Conservation (phyloP, 306 rosid genomes). For the Clitoria ternatea region DNA sequence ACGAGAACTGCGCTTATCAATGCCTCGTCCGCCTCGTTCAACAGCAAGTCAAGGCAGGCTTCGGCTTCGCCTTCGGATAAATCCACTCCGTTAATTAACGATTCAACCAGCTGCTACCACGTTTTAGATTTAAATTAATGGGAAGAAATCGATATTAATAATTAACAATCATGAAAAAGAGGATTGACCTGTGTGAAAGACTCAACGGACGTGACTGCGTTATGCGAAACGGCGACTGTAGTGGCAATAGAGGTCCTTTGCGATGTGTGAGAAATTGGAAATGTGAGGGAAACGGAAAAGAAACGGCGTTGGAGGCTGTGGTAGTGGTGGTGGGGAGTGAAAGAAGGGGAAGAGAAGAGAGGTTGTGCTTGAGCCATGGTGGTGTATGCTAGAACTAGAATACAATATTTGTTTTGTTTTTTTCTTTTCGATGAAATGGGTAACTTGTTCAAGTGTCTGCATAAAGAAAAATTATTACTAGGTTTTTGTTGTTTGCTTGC, state of each 20-base stretch:
- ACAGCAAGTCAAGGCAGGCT: constrained; percentile 57
- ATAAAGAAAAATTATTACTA: too few relatives aligned
- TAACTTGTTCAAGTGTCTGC: too few relatives aligned
- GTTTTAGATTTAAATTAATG: not conserved
- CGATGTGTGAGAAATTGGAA: not conserved
- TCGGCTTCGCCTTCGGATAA: constrained; percentile 73
- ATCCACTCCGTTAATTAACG: constrained; percentile 57
- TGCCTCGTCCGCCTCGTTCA: constrained; percentile 65
- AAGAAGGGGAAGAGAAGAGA: constrained; percentile 16
- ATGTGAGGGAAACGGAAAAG: not conserved
- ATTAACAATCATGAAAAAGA: not conserved
- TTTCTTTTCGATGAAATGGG: too few relatives aligned
- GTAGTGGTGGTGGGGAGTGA: not conserved
- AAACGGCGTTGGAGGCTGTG: not conserved
- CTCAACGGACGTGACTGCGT: not conserved
- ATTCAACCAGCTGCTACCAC: constrained; percentile 58
- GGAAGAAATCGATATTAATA: not conserved
- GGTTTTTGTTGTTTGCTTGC: too few relatives aligned
- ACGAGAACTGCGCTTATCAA: constrained; percentile 88
- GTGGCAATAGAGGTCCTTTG: constrained; percentile 11
- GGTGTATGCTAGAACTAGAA: too few relatives aligned
- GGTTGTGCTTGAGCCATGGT: not conserved
- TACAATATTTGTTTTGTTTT: too few relatives aligned
- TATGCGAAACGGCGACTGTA: constrained; percentile 21
- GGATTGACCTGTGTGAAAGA: constrained; percentile 40